Base-by-base conservation (phyloP, 768 basidiomycete species). In the Tylopilus subfusipes region DNA sequence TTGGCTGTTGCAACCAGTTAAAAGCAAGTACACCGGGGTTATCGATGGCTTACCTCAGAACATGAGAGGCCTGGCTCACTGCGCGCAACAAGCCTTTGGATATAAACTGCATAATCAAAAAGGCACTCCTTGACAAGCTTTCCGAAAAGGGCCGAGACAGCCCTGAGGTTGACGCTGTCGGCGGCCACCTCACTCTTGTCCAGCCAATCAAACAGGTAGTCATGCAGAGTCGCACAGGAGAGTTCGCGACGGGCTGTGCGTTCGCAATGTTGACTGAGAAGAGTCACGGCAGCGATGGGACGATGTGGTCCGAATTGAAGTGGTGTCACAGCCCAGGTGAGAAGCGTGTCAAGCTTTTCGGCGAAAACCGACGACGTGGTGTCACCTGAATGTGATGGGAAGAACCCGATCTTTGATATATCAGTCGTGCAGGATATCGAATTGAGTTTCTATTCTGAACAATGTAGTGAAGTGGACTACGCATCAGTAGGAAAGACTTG, bases 261-360 rank as follows among this genome's bases (percentile, higher is more conserved):
- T 49, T 81, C 79, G 33, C 82, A 76, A 79, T 87, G 88, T 30
- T 76, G 74, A 3, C 74, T 75, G 48, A 92, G 80, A 38, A 92
- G 75, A 19, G 85, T 85, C 9, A 81, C 83, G 2, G 85, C 88
- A 27, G 83, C 89, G 63, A 85, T 87, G 1, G 87, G 82, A 31
- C 90, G 77, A 60, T 92, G 91, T 42, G 90, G 85, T 11, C 91
- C 90, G 55, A 86, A 91, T 68, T 93, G 91, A 18, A 88, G 73
- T 3, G 84, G 81, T 0, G 90, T 89, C 25, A 92, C 83, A 61
- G 82, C 82, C 90, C 91, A 93, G 0, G 87, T 87, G 11, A 93
- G 76, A 3, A 92, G 76, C 49, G 84, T 78, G 58, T 88, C 82
- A 18, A 92, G 78, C 63, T 91, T 90, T 54, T 80, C 79, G n/a